Conservation (phyloP, 306 rosid genomes). For the Luffa acutangula region DNA sequence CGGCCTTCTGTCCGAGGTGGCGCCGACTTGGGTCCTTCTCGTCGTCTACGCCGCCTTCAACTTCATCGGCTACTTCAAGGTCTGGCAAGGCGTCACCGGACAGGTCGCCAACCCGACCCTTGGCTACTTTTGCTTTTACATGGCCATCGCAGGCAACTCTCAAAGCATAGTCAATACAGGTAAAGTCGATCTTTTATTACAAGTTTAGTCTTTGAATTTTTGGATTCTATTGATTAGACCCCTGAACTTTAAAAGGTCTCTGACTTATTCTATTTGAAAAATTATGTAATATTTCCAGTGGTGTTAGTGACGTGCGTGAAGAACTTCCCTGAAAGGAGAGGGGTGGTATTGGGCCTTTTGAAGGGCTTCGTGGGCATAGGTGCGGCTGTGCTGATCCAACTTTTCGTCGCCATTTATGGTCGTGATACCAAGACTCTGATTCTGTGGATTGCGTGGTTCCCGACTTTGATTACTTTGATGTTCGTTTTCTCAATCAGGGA, state of each 20-base stretch:
- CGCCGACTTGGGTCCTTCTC: constrained; percentile 17
- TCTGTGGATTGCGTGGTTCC: constrained; percentile 30
- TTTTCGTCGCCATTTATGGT: constrained; percentile 4
- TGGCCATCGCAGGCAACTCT: constrained; percentile 21
- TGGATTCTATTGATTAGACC: too few relatives aligned
- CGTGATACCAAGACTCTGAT: constrained; percentile 15
- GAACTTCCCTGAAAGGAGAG: constrained; percentile 33
- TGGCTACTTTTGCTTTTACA: constrained; percentile 28
- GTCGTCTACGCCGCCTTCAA: constrained; percentile 12
- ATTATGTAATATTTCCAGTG: not conserved
- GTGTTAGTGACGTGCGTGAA: constrained; percentile 21
- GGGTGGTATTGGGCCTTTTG: constrained; percentile 22
- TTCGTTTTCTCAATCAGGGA: constrained; percentile 17
- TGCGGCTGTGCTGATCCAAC: constrained; percentile 27
- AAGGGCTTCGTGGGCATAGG: not conserved
- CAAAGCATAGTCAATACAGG: constrained; percentile 20
- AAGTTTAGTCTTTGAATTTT: too few relatives aligned
- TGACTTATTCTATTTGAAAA: too few relatives aligned
- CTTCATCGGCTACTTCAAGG: constrained; percentile 11
- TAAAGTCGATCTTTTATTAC: too few relatives aligned
- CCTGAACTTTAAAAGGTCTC: too few relatives aligned
- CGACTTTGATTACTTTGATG: constrained; percentile 10
- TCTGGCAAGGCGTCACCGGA: not conserved
- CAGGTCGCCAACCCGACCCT: constrained; percentile 11
- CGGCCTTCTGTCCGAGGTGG: constrained; percentile 21